Conservation (phyloP, 495 filamentous ascomycete species). For the Coniosporium apollinis region DNA sequence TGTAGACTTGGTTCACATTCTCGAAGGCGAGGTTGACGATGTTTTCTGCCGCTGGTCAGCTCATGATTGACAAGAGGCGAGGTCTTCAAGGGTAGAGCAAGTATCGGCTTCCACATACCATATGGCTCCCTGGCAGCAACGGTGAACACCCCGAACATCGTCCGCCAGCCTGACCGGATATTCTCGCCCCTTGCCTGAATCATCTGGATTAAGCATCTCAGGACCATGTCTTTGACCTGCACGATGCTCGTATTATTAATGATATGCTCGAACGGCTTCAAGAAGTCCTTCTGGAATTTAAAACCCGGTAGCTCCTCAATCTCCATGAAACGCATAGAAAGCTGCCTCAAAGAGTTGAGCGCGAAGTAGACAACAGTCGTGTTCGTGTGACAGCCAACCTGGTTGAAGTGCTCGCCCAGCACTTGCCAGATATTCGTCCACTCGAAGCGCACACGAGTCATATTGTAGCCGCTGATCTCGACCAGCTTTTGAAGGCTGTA, state of each 20-base stretch:
- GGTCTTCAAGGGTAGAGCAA: too few relatives aligned
- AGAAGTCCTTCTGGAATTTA: slow-evolving; percentile 98
- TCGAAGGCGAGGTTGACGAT: slow-evolving; percentile 96
- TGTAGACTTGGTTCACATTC: slow-evolving; percentile 95
- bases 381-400: slow-evolving; percentile 89
- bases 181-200: slow-evolving; percentile 91
- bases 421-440: slow-evolving; percentile 97
- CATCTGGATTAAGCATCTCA: slow-evolving; percentile 97
- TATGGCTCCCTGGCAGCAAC: slow-evolving; percentile 86
- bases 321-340: slow-evolving; percentile 98
- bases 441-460: slow-evolving; percentile 93
- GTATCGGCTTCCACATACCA: slow-evolving; percentile 36
- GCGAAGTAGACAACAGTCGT: slow-evolving; percentile 94
- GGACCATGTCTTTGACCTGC: slow-evolving; percentile 91
- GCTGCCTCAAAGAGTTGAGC: slow-evolving; percentile 79
- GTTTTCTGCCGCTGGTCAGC: slow-evolving; percentile 41
- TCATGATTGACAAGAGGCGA: too few relatives aligned
- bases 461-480: slow-evolving; percentile 98
- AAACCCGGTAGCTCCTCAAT: slow-evolving; percentile 95
- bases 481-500: slow-evolving; percentile 97
- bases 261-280: slow-evolving; percentile 95
- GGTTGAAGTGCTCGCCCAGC: slow-evolving; percentile 92
- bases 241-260: slow-evolving; percentile 82
- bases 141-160: slow-evolving; percentile 98
- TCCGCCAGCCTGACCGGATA: slow-evolving; percentile 94